Percentiles rank a stretch among this genome's conserved stretches.
These are phyloP conservation scores for Vanderwaltozyma yarrowii DNA, from an alignment of 805 yeast species.

Conservation along the genomic window DNA sequence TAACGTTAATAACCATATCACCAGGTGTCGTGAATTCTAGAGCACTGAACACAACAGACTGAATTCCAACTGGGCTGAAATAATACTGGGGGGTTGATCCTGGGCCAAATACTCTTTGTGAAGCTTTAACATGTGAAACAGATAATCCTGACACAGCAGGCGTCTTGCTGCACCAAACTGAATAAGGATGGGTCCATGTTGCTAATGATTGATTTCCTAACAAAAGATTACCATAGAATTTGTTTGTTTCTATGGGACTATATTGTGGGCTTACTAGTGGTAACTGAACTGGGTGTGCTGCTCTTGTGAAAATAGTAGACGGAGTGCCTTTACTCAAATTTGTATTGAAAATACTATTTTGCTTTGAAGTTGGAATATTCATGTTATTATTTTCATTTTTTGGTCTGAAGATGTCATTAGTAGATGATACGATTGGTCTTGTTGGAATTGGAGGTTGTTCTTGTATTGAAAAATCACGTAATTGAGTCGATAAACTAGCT, in stretches of 20 bases:
- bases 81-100: conserved; percentile 46
- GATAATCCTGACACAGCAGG: conserved; percentile 48
- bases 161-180: conserved; percentile 54
- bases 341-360: conserved; percentile 29
- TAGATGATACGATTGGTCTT: neutral
- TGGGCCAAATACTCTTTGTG: conserved; percentile 62
- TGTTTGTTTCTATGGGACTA: conserved; percentile 58
- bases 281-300: conserved; percentile 19
- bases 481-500: too few relatives aligned
- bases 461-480: too few relatives aligned
- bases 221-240: conserved; percentile 63
- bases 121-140: conserved; percentile 47
- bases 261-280: conserved; percentile 21
- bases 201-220: conserved; percentile 58
- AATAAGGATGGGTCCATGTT: conserved; percentile 73
- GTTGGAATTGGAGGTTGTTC: neutral
- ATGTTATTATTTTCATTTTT: neutral
- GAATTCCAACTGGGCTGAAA: conserved; percentile 59
- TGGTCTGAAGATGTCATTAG: neutral
- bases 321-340: conserved; percentile 39
- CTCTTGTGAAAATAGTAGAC: conserved; percentile 30
- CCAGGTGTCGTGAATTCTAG: conserved; percentile 29
- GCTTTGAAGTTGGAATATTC: too few relatives aligned
- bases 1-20: conserved; percentile 10
- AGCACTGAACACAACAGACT: conserved; percentile 43